Evolutionary conservation across 371 early-diverging fungal species (phyloP).

Genomic region (Rhizopus sp.): DNA sequence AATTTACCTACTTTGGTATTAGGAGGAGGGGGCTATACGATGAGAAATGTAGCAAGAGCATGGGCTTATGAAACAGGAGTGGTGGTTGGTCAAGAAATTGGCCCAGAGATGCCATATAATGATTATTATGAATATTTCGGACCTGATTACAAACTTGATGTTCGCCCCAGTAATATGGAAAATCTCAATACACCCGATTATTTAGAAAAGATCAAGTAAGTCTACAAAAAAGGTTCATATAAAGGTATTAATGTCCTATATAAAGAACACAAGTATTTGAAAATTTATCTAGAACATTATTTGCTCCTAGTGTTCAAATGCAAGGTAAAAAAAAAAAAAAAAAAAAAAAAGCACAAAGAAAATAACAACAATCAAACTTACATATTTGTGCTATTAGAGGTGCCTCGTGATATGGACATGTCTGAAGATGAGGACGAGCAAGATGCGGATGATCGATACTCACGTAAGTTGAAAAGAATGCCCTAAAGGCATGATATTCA

Average conservation of each 20-base stretch:
- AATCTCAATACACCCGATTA: conserved; percentile 84
- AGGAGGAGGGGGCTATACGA: conserved; percentile 99
- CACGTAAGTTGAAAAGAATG: conserved; percentile 31
- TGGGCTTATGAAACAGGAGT: conserved; percentile 97
- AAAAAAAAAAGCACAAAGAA: too few species aligned
- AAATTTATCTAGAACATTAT: conserved; percentile 74
- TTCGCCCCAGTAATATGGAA: conserved; percentile 88
- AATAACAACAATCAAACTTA: neutral
- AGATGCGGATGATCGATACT: conserved; percentile 53
- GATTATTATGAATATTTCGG: conserved; percentile 88
- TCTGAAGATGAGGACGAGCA: conserved; percentile 59
- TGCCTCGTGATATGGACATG: conserved; percentile 44
- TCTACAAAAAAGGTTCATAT: neutral
- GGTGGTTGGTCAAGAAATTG: conserved; percentile 66
- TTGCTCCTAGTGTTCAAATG: conserved; percentile 74
- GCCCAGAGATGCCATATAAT: conserved; percentile 74
- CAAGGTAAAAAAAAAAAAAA: too few species aligned
- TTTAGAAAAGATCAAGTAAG: conserved; percentile 72
- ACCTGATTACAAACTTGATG: conserved; percentile 84
- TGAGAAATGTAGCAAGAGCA: conserved; percentile 92
- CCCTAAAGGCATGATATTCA: neutral
- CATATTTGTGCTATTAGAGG: conserved; percentile 31
- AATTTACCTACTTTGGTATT: conserved; percentile 88
- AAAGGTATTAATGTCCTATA: neutral
- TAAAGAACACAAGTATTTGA: conserved; percentile 61